These are phyloP conservation scores for Trypanosoma caninum DNA, from an alignment of 208 protist species.

Conservation along the genomic window DNA sequence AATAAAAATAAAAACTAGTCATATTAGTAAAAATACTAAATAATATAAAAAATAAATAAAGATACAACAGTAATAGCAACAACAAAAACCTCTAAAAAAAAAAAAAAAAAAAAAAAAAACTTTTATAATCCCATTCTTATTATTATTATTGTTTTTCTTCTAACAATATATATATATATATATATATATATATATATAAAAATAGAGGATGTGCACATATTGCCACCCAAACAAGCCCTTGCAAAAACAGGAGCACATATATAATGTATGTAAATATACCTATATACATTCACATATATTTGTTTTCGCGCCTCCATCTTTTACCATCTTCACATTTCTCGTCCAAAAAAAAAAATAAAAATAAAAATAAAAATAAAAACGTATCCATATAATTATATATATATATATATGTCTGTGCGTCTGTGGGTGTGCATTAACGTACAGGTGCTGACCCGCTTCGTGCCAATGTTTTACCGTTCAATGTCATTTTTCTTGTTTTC, in stretches of 20 bases:
- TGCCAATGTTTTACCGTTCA: no score
- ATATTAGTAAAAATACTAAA: background rate
- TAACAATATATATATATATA: background rate
- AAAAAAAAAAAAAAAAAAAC: background rate
- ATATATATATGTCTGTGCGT: background rate
- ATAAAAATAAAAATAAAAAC: conserved; percentile 4
- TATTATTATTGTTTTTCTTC: no score
- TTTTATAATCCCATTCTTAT: no score
- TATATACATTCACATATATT: background rate
- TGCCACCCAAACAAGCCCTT: no score
- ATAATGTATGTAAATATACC: background rate
- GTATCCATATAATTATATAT: background rate
- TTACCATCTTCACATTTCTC: background rate
- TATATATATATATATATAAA: background rate
- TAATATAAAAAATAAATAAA: background rate
- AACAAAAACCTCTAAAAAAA: background rate
- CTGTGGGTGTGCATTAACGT: no score
- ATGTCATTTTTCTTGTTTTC: no score
- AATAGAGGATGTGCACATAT: no score
- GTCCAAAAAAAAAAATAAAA: background rate
- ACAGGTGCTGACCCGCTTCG: no score
- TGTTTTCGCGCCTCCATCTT: background rate
- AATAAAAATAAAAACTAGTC: background rate
- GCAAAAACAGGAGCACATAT: no score
- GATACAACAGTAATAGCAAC: background rate